Conservation (phyloP, 225 moss, liverwort and hornwort genomes). For the Marchantia polymorpha region DNA sequence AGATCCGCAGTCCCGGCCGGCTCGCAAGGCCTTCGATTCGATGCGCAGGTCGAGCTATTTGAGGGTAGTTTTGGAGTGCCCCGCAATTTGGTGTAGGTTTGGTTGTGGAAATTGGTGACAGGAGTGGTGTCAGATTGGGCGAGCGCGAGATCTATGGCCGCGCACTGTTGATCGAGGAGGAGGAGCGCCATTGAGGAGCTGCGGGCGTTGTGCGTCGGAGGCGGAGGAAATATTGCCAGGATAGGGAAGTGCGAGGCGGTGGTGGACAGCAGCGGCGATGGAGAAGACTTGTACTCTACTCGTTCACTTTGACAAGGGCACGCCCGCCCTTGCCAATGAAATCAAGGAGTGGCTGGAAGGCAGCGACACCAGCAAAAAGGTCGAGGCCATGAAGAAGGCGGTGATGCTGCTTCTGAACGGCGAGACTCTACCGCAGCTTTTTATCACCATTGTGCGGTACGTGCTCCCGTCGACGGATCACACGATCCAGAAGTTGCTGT, state of each 20-base stretch:
- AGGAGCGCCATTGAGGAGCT: background rate
- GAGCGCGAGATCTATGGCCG: constrained; percentile 1
- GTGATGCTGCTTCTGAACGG: constrained; percentile 92
- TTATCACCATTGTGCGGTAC: constrained; percentile 92
- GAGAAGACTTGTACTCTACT: constrained; percentile 92
- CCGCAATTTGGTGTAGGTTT: constrained; percentile 6
- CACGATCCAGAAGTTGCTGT: constrained; percentile 91
- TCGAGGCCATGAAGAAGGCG: constrained; percentile 98
- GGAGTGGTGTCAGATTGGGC: background rate
- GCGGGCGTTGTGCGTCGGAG: background rate
- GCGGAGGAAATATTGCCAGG: constrained; percentile 1
- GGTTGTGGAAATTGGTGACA: constrained; percentile 5
- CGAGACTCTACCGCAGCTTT: constrained; percentile 81
- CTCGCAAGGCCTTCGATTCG: background rate
- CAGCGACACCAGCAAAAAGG: constrained; percentile 67
- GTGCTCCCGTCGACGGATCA: constrained; percentile 96
- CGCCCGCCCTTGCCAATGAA: constrained; percentile 88
- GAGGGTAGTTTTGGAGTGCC: background rate
- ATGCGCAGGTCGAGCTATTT: constrained; percentile 1
- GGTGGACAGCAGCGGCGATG: constrained; percentile 41
- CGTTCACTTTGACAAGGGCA: constrained; percentile 93
- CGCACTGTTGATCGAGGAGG: background rate
- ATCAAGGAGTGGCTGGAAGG: constrained; percentile 96
- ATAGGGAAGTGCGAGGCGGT: constrained; percentile 9
- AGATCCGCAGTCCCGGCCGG: background rate